Conservation (phyloP, 768 basidiomycete species). For the Lenzites betulinus region DNA sequence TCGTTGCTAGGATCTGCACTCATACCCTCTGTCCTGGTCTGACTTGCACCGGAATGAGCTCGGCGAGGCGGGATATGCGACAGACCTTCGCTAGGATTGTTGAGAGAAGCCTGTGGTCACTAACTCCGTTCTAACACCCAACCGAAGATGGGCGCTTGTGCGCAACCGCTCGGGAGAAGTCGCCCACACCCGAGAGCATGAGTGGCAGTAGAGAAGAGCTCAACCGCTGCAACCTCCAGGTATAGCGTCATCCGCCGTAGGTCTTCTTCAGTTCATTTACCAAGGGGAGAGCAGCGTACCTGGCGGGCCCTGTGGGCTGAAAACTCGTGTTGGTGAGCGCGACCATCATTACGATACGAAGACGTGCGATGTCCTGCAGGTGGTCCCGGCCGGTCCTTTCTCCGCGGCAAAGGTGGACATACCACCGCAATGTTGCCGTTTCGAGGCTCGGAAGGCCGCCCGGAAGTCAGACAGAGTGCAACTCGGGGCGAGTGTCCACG, state of each 20-base stretch:
- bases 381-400: neutral
- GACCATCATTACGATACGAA: slow-evolving; percentile 16
- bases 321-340: slow-evolving; percentile 6
- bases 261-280: neutral
- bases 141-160: neutral
- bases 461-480: slow-evolving; percentile 8
- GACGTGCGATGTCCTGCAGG: slow-evolving; percentile 15
- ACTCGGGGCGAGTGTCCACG: neutral
- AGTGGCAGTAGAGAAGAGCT: neutral
- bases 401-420: slow-evolving; percentile 6
- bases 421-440: neutral
- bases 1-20: neutral
- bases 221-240: neutral
- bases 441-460: neutral
- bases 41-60: neutral
- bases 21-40: neutral
- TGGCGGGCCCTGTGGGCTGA: neutral
- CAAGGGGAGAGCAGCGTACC: neutral
- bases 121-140: slow-evolving; percentile 12
- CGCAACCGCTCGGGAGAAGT: neutral
- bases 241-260: neutral
- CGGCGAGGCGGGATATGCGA: neutral
- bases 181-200: neutral
- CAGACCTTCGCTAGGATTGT: neutral
- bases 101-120: neutral